Evolutionary conservation across 768 basidiomycete species (phyloP), one percentile per base, ranked within the genome.

Genomic region (Fibroporia radiculosa): DNA sequence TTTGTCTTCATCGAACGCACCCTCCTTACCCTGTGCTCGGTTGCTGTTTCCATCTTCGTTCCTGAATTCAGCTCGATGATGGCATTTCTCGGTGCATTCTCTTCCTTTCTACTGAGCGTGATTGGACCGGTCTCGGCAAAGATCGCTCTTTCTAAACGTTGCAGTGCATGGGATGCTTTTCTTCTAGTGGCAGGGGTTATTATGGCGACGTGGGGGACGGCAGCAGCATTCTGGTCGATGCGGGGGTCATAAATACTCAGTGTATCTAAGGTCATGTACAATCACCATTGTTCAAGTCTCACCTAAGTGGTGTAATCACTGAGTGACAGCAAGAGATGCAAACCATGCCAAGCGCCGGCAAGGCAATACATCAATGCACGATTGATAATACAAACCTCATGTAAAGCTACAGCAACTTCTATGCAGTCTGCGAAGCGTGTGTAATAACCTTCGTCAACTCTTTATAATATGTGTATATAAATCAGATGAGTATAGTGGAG

Each of bases 81-180:
- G 86, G 87, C 90, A 1, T 87, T 96, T 62, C 68, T 97, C 42
- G 93, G 93, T 2, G 82, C 88, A n/a, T 90, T 91, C 61, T 81
- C 83, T 27, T 85, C 90, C 0, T 80, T 78, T 49, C 45, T 70
- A 45, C 65, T 78, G 23, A 77, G 76, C 51, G 70, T 75, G 37
- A 71, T 77, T 43, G 65, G 72, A 5, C 93, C 91, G 4, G 68
- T 93, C 29, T 67, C 75, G 20, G 84, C 84, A 4, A 86, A 86
- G 58, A 66, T 83, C 13, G 71, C 69, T 39, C 65, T 90, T 45
- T 67, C 73, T 19, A 66, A 74, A 3, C 66, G 59, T 33, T 77
- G 74, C 50, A 58, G 64, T 11, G 38, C 65, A 33, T 63, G 77
- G 36, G 89, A 93, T 56, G 73, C 62, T 3, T 50, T 64, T 23